Conservation (phyloP, 2,329 filamentous ascomycete species). For the Sclerotiophoma versabilis region DNA sequence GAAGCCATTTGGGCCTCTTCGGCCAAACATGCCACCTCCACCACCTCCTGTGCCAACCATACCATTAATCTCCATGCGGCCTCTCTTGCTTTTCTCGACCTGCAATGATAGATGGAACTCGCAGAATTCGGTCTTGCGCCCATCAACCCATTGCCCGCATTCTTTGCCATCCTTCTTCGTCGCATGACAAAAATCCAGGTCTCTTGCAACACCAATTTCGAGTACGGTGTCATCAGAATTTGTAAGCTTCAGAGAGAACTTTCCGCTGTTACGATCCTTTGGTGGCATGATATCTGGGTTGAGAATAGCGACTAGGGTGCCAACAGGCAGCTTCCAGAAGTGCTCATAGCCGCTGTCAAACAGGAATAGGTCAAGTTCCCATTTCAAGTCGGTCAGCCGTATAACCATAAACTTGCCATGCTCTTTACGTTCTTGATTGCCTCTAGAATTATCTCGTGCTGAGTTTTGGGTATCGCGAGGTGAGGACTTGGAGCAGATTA, state of each 20-base stretch:
- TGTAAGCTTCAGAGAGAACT: slow-evolving; percentile 84
- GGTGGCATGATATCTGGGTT: slow-evolving; percentile 94
- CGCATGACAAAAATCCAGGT: slow-evolving; percentile 87
- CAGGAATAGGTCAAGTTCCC: slow-evolving; percentile 89
- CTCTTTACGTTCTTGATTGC: slow-evolving; percentile 56
- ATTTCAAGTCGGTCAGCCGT: slow-evolving; percentile 85
- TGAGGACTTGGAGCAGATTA: slow-evolving; percentile 87
- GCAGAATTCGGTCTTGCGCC: slow-evolving; percentile 86
- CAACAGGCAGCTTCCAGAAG: slow-evolving; percentile 92
- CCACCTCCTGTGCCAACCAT: slow-evolving; percentile 60
- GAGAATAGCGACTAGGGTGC: slow-evolving; percentile 90
- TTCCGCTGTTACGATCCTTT: slow-evolving; percentile 77
- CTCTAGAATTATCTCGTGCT: slow-evolving; percentile 51
- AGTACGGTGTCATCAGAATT: slow-evolving; percentile 88
- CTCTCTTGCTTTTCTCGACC: slow-evolving; percentile 71
- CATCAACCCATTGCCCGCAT: slow-evolving; percentile 87
- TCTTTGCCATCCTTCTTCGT: slow-evolving; percentile 82
- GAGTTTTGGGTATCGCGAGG: slow-evolving; percentile 68
- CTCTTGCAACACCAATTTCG: slow-evolving; percentile 83
- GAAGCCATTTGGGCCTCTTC: slow-evolving; percentile 30
- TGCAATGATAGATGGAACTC: slow-evolving; percentile 90
- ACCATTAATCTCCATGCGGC: slow-evolving; percentile 80
- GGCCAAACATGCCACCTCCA: slow-evolving; percentile 44
- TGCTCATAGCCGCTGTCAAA: slow-evolving; percentile 90
- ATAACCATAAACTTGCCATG: slow-evolving; percentile 92